phyloP scores from a whole-genome alignment of 805 yeast genomes.

The Candida maris region DNA sequence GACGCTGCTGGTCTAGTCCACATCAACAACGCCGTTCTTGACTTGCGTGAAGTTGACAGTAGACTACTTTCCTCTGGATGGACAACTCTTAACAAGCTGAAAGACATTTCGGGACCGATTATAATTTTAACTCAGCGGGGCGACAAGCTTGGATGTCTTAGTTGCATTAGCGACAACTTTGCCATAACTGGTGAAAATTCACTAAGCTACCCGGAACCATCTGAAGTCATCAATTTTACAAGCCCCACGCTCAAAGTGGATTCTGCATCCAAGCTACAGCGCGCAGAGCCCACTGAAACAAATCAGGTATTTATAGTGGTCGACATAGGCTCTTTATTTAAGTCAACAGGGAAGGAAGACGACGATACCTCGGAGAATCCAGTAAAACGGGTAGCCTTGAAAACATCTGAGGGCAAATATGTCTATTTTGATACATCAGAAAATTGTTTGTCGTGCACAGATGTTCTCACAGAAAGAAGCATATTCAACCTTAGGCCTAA shows the following conservation, averaged over 20 bases:
- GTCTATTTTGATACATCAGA: conserved; percentile 17
- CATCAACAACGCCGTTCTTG: conserved; percentile 22
- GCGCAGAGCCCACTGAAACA: conserved; percentile 25
- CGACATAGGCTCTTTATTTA: conserved; percentile 21
- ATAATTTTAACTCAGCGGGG: conserved; percentile 14
- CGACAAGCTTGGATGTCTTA: conserved; percentile 15
- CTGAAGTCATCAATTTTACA: conserved; percentile 19
- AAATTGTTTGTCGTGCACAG: conserved; percentile 18
- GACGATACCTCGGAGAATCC: conserved; percentile 1
- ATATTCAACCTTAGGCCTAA: conserved; percentile 22
- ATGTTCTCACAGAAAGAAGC: conserved; percentile 28
- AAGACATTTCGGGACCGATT: conserved; percentile 27
- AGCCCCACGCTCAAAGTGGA: conserved; percentile 7
- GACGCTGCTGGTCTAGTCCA: conserved; percentile 13
- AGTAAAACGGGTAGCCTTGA: conserved; percentile 21
- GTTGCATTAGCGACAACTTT: conserved; percentile 13
- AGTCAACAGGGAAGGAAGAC: conserved; percentile 4
- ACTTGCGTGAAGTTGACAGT: conserved; percentile 17
- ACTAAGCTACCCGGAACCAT: conserved; percentile 10
- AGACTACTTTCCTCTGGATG: conserved; percentile 27
- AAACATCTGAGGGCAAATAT: conserved; percentile 22
- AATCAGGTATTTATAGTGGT: conserved; percentile 28
- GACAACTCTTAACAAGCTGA: conserved; percentile 22
- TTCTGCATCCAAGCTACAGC: conserved; percentile 8
- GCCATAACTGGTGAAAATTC: conserved; percentile 9